These are phyloP conservation scores for Moesziomyces globuligerus DNA, from an alignment of 1,284 basidiomycete genomes.

Conservation along the genomic window DNA sequence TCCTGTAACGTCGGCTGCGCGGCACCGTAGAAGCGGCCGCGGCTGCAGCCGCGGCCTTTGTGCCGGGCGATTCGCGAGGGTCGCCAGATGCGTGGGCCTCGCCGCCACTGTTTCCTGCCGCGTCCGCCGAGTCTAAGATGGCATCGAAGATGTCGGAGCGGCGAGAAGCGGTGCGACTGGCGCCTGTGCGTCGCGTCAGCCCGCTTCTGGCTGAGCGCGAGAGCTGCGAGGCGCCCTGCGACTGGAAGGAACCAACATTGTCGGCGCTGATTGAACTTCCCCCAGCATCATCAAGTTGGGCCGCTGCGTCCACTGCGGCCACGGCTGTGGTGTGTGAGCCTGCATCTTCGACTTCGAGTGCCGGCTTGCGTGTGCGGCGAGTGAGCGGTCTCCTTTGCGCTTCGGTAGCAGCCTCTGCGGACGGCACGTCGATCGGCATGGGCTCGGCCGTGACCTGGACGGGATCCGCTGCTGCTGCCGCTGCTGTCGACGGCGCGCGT, in stretches of 20 bases:
- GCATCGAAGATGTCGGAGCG: constrained; percentile 48
- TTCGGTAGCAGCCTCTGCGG: constrained; percentile 6
- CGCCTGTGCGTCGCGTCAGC: constrained; percentile 34
- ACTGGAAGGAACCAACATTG: neutral
- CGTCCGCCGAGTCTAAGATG: constrained; percentile 4
- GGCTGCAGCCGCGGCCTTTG: neutral
- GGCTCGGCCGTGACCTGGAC: neutral
- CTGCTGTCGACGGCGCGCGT: too few species aligned
- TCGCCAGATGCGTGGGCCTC: too few species aligned
- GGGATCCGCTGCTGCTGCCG: neutral
- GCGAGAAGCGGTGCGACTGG: constrained; percentile 22
- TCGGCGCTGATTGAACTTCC: neutral
- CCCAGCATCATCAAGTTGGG: too few species aligned
- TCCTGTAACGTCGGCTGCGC: constrained; percentile 35
- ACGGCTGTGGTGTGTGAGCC: neutral
- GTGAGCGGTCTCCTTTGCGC: constrained; percentile 30
- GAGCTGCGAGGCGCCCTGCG: constrained; percentile 13
- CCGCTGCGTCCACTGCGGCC: too few species aligned
- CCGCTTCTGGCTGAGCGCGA: constrained; percentile 21
- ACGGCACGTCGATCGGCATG: neutral
- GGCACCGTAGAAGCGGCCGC: constrained; percentile 8
- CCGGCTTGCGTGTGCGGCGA: constrained; percentile 36
- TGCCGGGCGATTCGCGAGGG: neutral
- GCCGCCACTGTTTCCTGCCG: neutral
- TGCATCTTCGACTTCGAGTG: neutral